Evolutionary conservation across 768 basidiomycete species (phyloP).

Genomic region (Boletus insuetus): DNA sequence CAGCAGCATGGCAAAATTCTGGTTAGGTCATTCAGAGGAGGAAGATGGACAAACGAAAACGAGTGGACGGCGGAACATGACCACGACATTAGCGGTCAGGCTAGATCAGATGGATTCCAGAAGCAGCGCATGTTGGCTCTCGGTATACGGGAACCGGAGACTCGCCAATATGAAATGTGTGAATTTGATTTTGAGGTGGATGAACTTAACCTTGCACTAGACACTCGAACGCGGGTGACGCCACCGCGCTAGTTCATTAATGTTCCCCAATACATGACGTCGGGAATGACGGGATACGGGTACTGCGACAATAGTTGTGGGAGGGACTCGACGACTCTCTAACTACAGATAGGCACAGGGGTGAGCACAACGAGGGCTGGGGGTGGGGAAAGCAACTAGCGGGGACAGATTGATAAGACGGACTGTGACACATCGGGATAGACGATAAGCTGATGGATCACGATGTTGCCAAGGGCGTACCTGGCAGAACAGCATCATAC

Average conservation of each 20-base stretch:
- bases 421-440: conserved; percentile 6
- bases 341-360: conserved; percentile 26
- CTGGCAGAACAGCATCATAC: conserved; percentile 14
- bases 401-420: conserved; percentile 27
- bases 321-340: conserved; percentile 19
- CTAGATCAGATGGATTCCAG: conserved; percentile 29
- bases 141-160: conserved; percentile 34
- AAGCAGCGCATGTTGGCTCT: conserved; percentile 27
- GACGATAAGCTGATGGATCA: conserved; percentile 23
- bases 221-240: conserved; percentile 31
- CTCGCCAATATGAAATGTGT: conserved; percentile 35
- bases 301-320: conserved; percentile 14
- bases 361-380: conserved; percentile 9
- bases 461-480: conserved; percentile 25
- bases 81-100: conserved; percentile 17
- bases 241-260: conserved; percentile 33
- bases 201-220: conserved; percentile 37
- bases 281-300: conserved; percentile 25
- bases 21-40: conserved; percentile 50
- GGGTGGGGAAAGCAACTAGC: conserved; percentile 9
- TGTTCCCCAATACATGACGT: conserved; percentile 32
- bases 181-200: conserved; percentile 43
- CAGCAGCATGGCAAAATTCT: conserved; percentile 52
- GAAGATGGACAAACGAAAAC: conserved; percentile 38
- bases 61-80: conserved; percentile 33